Conservation (phyloP, 441 rosid species). For the Capsella rubella region DNA sequence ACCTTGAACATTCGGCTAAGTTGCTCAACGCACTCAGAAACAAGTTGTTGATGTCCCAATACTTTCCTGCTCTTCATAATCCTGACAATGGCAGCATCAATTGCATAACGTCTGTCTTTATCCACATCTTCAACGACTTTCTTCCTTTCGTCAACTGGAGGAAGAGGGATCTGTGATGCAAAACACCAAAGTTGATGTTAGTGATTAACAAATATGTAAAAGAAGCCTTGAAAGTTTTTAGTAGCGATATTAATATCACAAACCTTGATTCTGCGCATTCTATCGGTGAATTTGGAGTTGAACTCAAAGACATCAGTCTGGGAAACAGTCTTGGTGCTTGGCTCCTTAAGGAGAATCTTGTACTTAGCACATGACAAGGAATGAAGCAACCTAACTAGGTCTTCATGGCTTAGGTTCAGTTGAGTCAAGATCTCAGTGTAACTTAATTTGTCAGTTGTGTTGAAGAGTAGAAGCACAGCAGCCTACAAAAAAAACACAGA, state of each 20-base stretch:
- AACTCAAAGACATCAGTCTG: constrained; percentile 75
- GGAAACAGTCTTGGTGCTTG: constrained; percentile 71
- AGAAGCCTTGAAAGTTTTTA: not conserved
- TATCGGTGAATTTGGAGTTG: constrained; percentile 82
- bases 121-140: constrained; percentile 92
- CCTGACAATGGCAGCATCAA: constrained; percentile 97
- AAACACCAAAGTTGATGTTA: not conserved
- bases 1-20: constrained; percentile 97
- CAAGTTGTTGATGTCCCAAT: constrained; percentile 84
- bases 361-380: constrained; percentile 93
- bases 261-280: constrained; percentile 98
- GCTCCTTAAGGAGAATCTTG: constrained; percentile 87
- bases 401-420: constrained; percentile 81
- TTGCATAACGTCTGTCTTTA: constrained; percentile 87
- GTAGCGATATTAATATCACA: not conserved
- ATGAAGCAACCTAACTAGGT: constrained; percentile 86
- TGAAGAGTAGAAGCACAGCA: constrained; percentile 82
- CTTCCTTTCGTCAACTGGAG: constrained; percentile 92
- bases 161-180: constrained; percentile 79
- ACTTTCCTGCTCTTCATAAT: constrained; percentile 95
- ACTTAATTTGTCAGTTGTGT: constrained; percentile 72
- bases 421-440: constrained; percentile 86
- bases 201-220: constrained; percentile 4
- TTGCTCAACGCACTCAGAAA: constrained; percentile 90
- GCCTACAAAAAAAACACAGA: constrained; percentile 53